A percentile compares a stretch with the other conserved stretches of the same genome.
phyloP scores from a whole-genome alignment of 2,329 filamentous ascomycete genomes.

The Hypomyces perniciosus region DNA sequence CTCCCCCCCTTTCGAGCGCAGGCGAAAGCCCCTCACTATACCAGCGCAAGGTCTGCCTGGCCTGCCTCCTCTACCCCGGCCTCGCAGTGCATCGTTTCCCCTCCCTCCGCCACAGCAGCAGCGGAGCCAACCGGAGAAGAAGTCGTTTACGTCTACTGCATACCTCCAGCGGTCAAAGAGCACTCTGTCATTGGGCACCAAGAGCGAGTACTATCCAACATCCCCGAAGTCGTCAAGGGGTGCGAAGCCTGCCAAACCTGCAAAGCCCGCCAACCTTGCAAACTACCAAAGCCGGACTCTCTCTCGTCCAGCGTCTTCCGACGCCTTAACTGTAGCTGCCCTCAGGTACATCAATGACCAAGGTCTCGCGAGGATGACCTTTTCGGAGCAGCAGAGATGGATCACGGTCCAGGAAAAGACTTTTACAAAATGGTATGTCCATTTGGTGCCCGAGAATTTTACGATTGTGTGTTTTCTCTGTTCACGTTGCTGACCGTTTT shows the following conservation, averaged over 20 bases:
- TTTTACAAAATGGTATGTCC: conserved; percentile 79
- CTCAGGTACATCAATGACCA: conserved; percentile 45
- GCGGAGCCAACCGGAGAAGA: conserved; percentile 10
- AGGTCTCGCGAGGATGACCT: conserved; percentile 54
- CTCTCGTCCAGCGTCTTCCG: conserved; percentile 25
- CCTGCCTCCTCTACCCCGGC: conserved; percentile 6
- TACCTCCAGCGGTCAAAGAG: conserved; percentile 10
- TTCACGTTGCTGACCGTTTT: not conserved
- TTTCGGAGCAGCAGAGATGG: conserved; percentile 60
- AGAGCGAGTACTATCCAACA: not conserved
- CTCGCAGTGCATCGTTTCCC: conserved; percentile 7
- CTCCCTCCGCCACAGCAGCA: not conserved
- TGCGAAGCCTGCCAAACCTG: conserved; percentile 7
- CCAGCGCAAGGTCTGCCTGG: not conserved
- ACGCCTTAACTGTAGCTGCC: conserved; percentile 26
- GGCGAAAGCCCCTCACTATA: conserved; percentile 5
- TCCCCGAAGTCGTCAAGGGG: not conserved
- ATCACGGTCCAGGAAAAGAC: conserved; percentile 93
- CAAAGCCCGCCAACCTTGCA: conserved; percentile 9
- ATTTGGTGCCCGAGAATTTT: not conserved
- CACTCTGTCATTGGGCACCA: conserved; percentile 16
- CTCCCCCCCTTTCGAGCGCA: conserved; percentile 2
- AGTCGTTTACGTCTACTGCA: conserved; percentile 3
- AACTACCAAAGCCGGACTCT: not conserved
- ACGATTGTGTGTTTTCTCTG: not conserved